Conservation (phyloP, 2,329 filamentous ascomycete genomes). For the Botrytis fragariae region DNA sequence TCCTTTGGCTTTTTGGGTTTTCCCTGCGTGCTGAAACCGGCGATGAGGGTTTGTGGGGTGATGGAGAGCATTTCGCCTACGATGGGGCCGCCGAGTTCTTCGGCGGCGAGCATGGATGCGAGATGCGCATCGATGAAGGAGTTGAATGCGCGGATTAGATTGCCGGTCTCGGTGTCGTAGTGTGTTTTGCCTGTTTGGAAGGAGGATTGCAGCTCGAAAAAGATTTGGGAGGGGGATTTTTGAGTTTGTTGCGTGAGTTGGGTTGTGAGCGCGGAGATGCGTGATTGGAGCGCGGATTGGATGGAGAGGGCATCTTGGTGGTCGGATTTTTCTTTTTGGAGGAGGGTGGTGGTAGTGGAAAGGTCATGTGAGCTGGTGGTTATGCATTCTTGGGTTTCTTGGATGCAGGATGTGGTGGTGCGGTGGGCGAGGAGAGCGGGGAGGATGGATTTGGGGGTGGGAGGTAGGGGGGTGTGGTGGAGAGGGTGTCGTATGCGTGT, state of each 20-base stretch:
- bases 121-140: constrained; percentile 69
- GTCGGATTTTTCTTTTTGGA: constrained; percentile 51
- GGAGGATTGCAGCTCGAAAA: neutral
- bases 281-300: constrained; percentile 50
- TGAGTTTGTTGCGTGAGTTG: constrained; percentile 4
- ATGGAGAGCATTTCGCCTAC: constrained; percentile 71
- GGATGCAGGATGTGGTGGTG: constrained; percentile 61
- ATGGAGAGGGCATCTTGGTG: constrained; percentile 56
- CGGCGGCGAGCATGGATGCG: constrained; percentile 74
- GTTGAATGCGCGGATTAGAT: constrained; percentile 62
- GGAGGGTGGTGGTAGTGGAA: constrained; percentile 45
- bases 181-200: constrained; percentile 47
- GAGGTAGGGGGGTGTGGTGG: constrained; percentile 60
- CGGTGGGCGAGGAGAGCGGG: constrained; percentile 70
- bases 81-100: constrained; percentile 79
- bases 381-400: constrained; percentile 62
- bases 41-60: constrained; percentile 57
- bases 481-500: constrained; percentile 63
- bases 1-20: constrained; percentile 52
- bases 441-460: constrained; percentile 65
- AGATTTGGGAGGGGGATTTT: constrained; percentile 7
- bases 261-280: constrained; percentile 56
- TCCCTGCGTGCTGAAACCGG: constrained; percentile 59
- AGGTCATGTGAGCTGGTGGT: constrained; percentile 44
- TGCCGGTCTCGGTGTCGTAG: constrained; percentile 60